Evolutionary conservation across 2,329 filamentous ascomycete genomes (phyloP).

Genomic region (Trichocomaceae sp.): DNA sequence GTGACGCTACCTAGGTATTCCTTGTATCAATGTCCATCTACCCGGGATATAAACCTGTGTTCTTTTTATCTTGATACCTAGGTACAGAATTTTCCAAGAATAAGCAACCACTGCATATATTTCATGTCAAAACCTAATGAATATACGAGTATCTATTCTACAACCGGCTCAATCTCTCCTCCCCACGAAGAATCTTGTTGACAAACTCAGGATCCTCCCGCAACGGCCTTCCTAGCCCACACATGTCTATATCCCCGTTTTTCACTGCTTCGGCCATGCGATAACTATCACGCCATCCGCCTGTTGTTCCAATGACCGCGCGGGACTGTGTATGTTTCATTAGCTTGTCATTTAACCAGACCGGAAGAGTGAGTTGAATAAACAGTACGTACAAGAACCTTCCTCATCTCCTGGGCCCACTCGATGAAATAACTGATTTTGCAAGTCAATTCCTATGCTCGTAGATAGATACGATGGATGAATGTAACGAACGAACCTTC

Average conservation of each 20-base stretch:
- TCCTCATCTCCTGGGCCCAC: slow-evolving; percentile 17
- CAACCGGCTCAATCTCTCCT: slow-evolving; percentile 20
- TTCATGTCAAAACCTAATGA: no score
- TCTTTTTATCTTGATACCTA: no score
- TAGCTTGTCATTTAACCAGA: background rate
- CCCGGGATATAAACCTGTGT: no score
- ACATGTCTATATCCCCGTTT: slow-evolving; percentile 19
- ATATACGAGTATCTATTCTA: no score
- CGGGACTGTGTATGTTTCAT: slow-evolving; percentile 13
- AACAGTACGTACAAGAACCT: slow-evolving; percentile 14
- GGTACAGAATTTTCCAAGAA: no score
- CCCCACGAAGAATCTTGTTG: slow-evolving; percentile 17
- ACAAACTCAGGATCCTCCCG: slow-evolving; percentile 18
- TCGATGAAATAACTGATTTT: slow-evolving; percentile 17
- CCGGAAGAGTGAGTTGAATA: background rate
- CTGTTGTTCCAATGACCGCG: slow-evolving; percentile 20
- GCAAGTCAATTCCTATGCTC: background rate
- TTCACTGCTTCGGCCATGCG: no score
- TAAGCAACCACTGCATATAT: no score
- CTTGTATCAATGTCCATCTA: no score
- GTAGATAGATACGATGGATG: background rate
- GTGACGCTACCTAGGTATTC: no score
- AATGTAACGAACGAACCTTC: slow-evolving; percentile 15
- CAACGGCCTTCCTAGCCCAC: slow-evolving; percentile 17
- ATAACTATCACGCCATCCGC: slow-evolving; percentile 21